Percentiles rank a stretch among this genome's conserved stretches.
phyloP scores from a whole-genome alignment of 2,329 filamentous ascomycete genomes.

The Calonectria crousiana region DNA sequence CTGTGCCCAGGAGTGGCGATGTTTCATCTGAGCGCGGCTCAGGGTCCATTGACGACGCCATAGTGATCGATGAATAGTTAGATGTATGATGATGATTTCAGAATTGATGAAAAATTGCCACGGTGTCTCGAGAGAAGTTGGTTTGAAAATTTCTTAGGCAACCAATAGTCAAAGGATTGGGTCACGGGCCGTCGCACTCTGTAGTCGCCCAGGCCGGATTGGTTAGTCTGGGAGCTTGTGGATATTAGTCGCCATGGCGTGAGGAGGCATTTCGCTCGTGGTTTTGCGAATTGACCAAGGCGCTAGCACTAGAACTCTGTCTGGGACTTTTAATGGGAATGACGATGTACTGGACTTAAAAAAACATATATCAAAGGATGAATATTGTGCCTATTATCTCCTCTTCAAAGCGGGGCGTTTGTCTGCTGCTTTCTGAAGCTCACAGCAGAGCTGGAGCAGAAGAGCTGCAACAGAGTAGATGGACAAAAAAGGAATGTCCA shows the following conservation, averaged over 20 bases:
- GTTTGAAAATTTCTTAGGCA: not conserved
- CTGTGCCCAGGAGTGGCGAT: not conserved
- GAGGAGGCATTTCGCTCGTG: not conserved
- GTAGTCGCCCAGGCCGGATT: not conserved
- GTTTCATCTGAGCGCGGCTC: not conserved
- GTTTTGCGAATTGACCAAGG: not conserved
- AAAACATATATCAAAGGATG: too few relatives aligned
- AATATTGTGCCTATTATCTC: too few relatives aligned
- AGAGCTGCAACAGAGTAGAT: not conserved
- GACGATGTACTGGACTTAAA: not conserved
- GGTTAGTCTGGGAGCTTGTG: not conserved
- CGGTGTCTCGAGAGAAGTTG: not conserved
- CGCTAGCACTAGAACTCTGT: not conserved
- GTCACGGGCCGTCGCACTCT: not conserved
- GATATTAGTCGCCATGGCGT: not conserved
- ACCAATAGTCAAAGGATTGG: not conserved
- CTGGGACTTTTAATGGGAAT: not conserved
- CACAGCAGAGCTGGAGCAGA: too few relatives aligned
- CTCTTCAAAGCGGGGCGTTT: too few relatives aligned
- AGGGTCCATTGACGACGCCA: not conserved
- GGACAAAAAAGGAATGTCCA: not conserved
- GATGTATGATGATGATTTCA: not conserved
- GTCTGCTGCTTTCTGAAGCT: too few relatives aligned
- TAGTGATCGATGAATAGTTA: not conserved
- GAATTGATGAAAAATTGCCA: not conserved